These are phyloP conservation scores for Solanum hybrid DNA, from an alignment of 305 asterid species.

Conservation along the genomic window DNA sequence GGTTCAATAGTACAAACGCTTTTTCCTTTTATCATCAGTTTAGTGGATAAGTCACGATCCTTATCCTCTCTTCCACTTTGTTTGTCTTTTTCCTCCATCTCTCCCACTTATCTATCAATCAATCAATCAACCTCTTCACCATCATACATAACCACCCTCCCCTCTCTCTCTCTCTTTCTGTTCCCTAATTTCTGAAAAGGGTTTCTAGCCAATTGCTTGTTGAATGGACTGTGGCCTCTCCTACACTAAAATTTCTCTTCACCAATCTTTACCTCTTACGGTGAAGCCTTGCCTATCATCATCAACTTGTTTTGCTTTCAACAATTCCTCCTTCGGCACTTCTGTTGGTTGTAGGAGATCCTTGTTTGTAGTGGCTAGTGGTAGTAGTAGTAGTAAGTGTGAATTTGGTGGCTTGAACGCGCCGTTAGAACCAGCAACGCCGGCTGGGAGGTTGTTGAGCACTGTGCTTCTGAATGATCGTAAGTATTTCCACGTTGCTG, in stretches of 20 bases:
- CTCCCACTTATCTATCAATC: neutral
- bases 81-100: neutral
- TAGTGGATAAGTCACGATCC: neutral
- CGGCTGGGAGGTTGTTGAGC: slow-evolving; percentile 50
- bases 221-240: slow-evolving; percentile 69
- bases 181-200: neutral
- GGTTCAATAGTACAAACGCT: neutral
- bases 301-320: neutral
- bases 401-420: slow-evolving; percentile 49
- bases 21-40: neutral
- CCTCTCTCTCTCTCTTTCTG: neutral
- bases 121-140: neutral
- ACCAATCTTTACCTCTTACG: slow-evolving; percentile 20
- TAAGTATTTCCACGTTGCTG: slow-evolving; percentile 35
- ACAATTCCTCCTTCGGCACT: neutral
- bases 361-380: slow-evolving; percentile 7
- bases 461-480: slow-evolving; percentile 54
- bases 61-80: neutral
- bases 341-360: slow-evolving; percentile 13
- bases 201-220: neutral
- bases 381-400: slow-evolving; percentile 20
- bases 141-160: neutral
- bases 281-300: neutral
- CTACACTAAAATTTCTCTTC: slow-evolving; percentile 15
- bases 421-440: slow-evolving; percentile 64